Conservation (phyloP, 1,139 yeast genomes). For the Keqinozyma sinolaborantium region DNA sequence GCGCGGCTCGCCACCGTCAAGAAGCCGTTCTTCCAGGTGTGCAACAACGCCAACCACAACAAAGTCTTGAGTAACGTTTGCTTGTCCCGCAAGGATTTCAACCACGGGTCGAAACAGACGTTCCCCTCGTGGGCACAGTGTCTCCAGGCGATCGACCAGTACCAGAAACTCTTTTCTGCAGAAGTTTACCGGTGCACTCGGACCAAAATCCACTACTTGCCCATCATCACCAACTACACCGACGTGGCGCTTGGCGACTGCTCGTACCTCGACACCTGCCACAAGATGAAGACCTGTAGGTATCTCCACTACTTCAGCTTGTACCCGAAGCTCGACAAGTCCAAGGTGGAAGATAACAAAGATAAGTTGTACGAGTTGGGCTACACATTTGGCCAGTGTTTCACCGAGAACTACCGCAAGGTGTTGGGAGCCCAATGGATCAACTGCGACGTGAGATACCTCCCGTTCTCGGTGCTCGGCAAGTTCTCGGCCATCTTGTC, state of each 20-base stretch:
- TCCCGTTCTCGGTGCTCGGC: constrained; percentile 70
- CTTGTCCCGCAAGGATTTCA: constrained; percentile 17
- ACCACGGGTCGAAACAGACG: constrained; percentile 11
- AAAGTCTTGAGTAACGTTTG: constrained; percentile 26
- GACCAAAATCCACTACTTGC: constrained; percentile 57
- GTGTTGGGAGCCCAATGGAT: constrained; percentile 76
- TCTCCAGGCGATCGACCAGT: constrained; percentile 15
- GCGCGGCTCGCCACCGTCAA: constrained; percentile 30
- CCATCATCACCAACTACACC: constrained; percentile 51
- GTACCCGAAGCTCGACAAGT: constrained; percentile 32
- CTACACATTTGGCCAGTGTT: constrained; percentile 57
- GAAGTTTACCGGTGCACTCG: constrained; percentile 41
- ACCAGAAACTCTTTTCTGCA: constrained; percentile 18
- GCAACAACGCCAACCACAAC: constrained; percentile 47
- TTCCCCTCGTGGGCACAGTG: constrained; percentile 16
- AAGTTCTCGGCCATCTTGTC: constrained; percentile 85
- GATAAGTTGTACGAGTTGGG: constrained; percentile 28
- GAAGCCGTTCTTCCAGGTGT: constrained; percentile 49
- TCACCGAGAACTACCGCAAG: constrained; percentile 27
- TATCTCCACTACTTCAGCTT: constrained; percentile 77
- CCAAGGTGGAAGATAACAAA: constrained; percentile 11
- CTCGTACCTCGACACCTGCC: constrained; percentile 91
- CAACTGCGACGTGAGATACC: constrained; percentile 70
- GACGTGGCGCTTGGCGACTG: constrained; percentile 84
- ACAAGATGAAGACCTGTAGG: constrained; percentile 74